Conservation (phyloP, 352 stramenopile genomes). For the Phytophthora tubulina region DNA sequence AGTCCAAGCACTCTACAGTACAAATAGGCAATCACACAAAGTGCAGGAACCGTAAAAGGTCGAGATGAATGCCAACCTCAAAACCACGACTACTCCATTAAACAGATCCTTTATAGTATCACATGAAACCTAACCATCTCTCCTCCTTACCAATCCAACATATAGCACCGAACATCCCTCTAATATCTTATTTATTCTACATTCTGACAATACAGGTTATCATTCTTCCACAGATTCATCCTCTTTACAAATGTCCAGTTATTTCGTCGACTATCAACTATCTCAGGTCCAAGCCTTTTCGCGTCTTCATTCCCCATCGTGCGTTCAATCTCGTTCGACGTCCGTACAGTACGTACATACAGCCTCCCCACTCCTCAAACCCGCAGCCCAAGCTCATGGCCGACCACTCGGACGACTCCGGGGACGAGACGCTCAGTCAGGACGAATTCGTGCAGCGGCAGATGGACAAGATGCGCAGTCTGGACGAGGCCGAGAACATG, state of each 20-base stretch:
- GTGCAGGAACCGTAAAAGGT: constrained; percentile 17
- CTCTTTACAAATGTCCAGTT: background rate
- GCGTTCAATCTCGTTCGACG: constrained; percentile 33
- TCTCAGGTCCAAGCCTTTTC: background rate
- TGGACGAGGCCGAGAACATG: constrained; percentile 35
- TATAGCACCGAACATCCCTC: background rate
- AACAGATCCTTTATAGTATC: background rate
- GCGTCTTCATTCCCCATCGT: constrained; percentile 33
- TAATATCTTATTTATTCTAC: background rate
- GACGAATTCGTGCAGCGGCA: constrained; percentile 60
- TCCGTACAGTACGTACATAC: background rate
- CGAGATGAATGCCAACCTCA: constrained; percentile 4
- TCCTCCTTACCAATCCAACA: background rate
- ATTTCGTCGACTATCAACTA: constrained; percentile 3
- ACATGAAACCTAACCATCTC: background rate
- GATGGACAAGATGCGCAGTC: constrained; percentile 62
- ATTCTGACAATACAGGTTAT: constrained; percentile 4
- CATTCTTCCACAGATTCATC: background rate
- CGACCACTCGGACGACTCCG: constrained; percentile 58
- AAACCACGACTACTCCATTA: background rate
- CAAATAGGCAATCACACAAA: constrained; percentile 14
- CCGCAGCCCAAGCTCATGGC: constrained; percentile 12
- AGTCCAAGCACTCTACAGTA: background rate
- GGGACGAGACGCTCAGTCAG: constrained; percentile 55
- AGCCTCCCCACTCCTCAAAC: constrained; percentile 10